Conservation (phyloP, 2,329 filamentous ascomycete species). For the Leptosphaerulina australis region DNA sequence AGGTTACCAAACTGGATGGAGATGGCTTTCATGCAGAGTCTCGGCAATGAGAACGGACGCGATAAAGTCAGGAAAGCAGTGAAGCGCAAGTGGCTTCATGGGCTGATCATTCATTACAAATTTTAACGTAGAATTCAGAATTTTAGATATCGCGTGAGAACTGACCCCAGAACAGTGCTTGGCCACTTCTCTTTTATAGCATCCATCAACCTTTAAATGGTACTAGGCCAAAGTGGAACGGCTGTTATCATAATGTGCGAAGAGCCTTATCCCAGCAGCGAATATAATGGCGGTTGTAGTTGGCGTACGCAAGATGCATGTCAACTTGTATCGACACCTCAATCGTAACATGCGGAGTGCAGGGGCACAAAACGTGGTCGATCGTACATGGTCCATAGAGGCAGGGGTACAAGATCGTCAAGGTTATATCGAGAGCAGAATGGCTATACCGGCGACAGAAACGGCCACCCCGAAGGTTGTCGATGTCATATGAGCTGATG, state of each 20-base stretch:
- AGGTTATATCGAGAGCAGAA: slow-evolving; percentile 32
- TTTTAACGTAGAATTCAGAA: neutral
- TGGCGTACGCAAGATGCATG: slow-evolving; percentile 34
- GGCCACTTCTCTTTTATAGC: too few species aligned
- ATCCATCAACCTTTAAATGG: too few species aligned
- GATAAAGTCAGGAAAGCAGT: neutral
- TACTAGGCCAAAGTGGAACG: too few species aligned
- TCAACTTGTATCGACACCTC: slow-evolving; percentile 24
- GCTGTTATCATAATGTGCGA: too few species aligned
- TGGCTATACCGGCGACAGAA: slow-evolving; percentile 13
- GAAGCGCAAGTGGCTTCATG: neutral
- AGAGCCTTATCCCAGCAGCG: neutral
- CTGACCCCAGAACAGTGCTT: too few species aligned
- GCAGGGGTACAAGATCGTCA: slow-evolving; percentile 30
- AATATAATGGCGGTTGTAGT: neutral
- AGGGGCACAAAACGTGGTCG: slow-evolving; percentile 29
- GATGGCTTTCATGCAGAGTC: neutral
- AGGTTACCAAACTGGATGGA: neutral
- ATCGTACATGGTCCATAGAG: slow-evolving; percentile 27
- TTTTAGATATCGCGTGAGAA: too few species aligned
- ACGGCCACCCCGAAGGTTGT: neutral
- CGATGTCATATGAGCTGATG: neutral
- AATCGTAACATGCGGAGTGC: slow-evolving; percentile 30
- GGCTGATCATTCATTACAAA: slow-evolving; percentile 1
- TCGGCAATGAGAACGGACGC: neutral